phyloP scores from a whole-genome alignment of 352 stramenopile genomes.

The Aphanomyces cochlioides region DNA sequence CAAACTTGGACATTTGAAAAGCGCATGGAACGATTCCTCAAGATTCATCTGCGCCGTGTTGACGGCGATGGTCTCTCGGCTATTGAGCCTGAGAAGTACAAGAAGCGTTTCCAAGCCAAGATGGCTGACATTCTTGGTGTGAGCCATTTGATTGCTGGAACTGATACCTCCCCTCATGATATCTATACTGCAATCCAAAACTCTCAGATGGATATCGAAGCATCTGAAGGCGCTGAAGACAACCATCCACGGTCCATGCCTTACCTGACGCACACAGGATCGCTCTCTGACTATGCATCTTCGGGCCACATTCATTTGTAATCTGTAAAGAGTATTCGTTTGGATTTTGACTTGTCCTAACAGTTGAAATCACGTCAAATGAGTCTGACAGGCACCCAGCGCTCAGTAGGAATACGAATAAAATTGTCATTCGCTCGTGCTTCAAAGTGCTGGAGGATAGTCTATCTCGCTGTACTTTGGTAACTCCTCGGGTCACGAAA shows the following conservation, averaged over 20 bases:
- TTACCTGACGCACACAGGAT: constrained; percentile 16
- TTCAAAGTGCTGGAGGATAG: no score
- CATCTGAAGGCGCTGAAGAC: constrained; percentile 32
- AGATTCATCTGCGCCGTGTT: constrained; percentile 79
- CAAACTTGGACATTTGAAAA: constrained; percentile 88
- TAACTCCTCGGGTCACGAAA: no score
- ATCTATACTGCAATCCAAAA: constrained; percentile 55
- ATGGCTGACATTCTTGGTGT: constrained; percentile 83
- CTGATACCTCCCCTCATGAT: constrained; percentile 18
- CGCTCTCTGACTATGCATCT: constrained; percentile 6
- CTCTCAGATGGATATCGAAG: constrained; percentile 86
- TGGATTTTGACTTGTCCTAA: no score
- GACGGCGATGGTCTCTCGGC: constrained; percentile 79
- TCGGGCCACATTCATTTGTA: constrained; percentile 30
- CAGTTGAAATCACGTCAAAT: no score
- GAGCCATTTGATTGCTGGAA: constrained; percentile 55
- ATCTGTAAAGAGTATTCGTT: not conserved
- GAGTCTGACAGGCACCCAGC: no score
- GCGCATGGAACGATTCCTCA: constrained; percentile 81
- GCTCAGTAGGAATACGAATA: no score
- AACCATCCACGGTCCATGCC: not conserved
- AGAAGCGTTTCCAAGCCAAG: constrained; percentile 80
- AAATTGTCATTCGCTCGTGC: no score
- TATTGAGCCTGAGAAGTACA: constrained; percentile 79
- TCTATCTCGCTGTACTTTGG: no score